These are phyloP conservation scores for Xylaria grammica DNA, from an alignment of 495 filamentous ascomycete genomes.

Conservation along the genomic window DNA sequence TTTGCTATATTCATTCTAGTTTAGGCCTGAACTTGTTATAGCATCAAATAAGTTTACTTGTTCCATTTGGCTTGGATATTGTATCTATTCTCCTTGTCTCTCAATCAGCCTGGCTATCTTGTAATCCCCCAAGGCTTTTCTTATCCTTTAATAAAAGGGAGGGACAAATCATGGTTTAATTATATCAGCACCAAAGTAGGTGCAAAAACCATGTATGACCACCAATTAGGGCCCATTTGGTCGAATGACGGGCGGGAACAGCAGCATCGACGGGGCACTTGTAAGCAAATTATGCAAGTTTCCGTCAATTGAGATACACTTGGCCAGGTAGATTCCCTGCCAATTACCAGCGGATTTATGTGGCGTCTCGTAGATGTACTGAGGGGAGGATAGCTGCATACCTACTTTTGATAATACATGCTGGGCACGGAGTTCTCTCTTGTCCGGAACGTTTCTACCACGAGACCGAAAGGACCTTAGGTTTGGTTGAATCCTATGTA, in stretches of 20 bases:
- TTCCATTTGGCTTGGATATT: background rate
- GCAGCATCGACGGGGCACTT: constrained; percentile 33
- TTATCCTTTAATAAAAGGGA: background rate
- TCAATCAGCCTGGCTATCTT: background rate
- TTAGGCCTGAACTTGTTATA: background rate
- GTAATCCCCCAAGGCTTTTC: background rate
- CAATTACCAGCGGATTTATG: constrained; percentile 41
- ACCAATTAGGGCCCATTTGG: constrained; percentile 26
- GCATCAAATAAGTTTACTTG: background rate
- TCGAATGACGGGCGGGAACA: constrained; percentile 33
- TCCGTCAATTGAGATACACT: constrained; percentile 36
- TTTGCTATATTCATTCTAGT: background rate
- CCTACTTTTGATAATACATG: constrained; percentile 32
- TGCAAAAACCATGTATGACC: constrained; percentile 22
- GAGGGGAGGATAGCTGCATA: constrained; percentile 39
- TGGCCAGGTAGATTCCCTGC: constrained; percentile 36
- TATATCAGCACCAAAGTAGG: background rate
- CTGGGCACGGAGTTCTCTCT: constrained; percentile 31
- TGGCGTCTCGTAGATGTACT: constrained; percentile 42
- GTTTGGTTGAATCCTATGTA: constrained; percentile 24
- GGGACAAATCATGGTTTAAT: background rate
- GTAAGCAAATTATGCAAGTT: constrained; percentile 38
- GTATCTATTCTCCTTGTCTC: background rate
- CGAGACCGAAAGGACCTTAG: constrained; percentile 24
- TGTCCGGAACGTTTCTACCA: constrained; percentile 25